Percentiles rank a stretch among this genome's conserved stretches.
Evolutionary conservation across 805 yeast species (phyloP).

Genomic region (Saturnispora sanitii): DNA sequence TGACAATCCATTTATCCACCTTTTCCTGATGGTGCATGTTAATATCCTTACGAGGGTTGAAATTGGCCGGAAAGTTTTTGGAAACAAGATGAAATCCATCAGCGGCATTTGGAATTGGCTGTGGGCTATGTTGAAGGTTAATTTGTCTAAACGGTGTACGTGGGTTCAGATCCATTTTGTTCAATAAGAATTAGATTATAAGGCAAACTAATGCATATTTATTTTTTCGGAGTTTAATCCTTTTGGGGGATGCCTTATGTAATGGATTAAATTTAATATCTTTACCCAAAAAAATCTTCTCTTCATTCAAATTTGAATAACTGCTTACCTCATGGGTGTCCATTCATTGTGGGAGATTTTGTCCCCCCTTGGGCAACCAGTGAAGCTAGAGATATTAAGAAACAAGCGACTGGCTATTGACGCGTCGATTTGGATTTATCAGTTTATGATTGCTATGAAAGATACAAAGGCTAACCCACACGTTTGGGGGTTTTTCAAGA

Average conservation of each 20-base stretch:
- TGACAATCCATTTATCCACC: constrained; percentile 52
- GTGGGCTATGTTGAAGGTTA: not conserved
- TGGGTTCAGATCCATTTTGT: not conserved
- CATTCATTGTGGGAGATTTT: constrained; percentile 88
- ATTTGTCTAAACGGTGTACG: not conserved
- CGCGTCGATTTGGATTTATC: constrained; percentile 98
- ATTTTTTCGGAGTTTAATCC: too few relatives aligned
- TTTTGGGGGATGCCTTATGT: too few relatives aligned
- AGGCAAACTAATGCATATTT: too few relatives aligned
- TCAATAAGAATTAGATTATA: not conserved
- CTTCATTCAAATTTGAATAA: not conserved
- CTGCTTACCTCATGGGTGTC: constrained; percentile 79
- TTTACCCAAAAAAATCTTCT: not conserved
- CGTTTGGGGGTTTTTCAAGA: constrained; percentile 87
- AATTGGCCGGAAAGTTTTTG: constrained; percentile 33
- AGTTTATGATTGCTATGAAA: constrained; percentile 86
- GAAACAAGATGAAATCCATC: not conserved
- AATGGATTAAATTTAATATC: not conserved
- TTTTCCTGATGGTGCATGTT: constrained; percentile 63
- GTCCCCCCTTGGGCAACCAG: constrained; percentile 86
- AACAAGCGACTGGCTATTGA: constrained; percentile 83
- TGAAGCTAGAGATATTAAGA: constrained; percentile 72
- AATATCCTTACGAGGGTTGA: constrained; percentile 52
- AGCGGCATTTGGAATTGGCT: not conserved
- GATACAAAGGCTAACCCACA: constrained; percentile 81